phyloP scores from a whole-genome alignment of 345 rosid species.

The Cochlearia excelsa region DNA sequence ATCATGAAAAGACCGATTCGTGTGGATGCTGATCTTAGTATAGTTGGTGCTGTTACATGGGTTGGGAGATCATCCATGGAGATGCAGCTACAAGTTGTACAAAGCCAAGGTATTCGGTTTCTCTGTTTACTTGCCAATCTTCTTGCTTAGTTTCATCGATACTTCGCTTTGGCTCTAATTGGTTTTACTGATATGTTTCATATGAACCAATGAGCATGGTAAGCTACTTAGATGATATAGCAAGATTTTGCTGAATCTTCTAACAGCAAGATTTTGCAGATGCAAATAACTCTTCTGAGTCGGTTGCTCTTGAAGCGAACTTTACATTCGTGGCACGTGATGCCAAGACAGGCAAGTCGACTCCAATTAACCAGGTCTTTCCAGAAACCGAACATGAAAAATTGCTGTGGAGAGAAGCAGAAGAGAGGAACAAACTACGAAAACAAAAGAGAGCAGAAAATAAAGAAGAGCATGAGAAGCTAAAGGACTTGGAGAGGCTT shows the following conservation, averaged over 20 bases:
- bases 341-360: slow-evolving; percentile 69
- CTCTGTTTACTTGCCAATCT: slow-evolving; percentile 4
- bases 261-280: slow-evolving; percentile 41
- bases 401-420: slow-evolving; percentile 75
- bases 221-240: background rate
- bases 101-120: slow-evolving; percentile 46
- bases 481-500: slow-evolving; percentile 49
- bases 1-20: slow-evolving; percentile 61
- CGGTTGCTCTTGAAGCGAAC: slow-evolving; percentile 68
- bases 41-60: slow-evolving; percentile 80
- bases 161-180: background rate
- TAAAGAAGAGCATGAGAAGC: slow-evolving; percentile 34
- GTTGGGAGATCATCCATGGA: slow-evolving; percentile 90
- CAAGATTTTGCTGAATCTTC: background rate
- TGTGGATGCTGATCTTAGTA: slow-evolving; percentile 54
- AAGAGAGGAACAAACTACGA: slow-evolving; percentile 67
- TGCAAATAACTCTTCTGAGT: slow-evolving; percentile 39
- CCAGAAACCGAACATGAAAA: slow-evolving; percentile 71
- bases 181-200: background rate
- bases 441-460: slow-evolving; percentile 50
- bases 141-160: background rate
- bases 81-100: slow-evolving; percentile 76
- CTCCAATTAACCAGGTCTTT: slow-evolving; percentile 59
- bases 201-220: slow-evolving; percentile 5
- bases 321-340: slow-evolving; percentile 90